Percentiles rank a stretch among this genome's conserved stretches.
These are phyloP conservation scores for Aspergillus bridgeri DNA, from an alignment of 495 filamentous ascomycete species.

Conservation along the genomic window DNA sequence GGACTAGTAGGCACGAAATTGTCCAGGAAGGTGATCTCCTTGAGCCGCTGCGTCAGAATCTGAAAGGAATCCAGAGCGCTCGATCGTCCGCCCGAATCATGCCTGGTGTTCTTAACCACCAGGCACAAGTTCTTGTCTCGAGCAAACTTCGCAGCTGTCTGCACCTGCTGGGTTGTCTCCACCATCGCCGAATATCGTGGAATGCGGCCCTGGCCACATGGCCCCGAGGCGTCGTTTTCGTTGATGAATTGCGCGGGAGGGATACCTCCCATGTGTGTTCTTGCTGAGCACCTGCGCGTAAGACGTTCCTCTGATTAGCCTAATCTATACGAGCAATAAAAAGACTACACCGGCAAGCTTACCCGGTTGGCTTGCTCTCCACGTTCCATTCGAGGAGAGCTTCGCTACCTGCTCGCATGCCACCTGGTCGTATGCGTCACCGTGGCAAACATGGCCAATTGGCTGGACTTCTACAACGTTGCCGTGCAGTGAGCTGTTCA, in stretches of 20 bases:
- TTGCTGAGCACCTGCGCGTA: conserved; percentile 2
- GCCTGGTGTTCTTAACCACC: conserved; percentile 57
- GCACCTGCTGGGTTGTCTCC: conserved; percentile 21
- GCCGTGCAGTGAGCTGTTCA: conserved; percentile 10
- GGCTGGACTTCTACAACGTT: conserved; percentile 8
- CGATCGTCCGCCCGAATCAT: conserved; percentile 52
- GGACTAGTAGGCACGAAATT: conserved; percentile 30
- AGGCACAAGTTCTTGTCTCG: conserved; percentile 48
- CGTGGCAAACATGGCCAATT: conserved; percentile 9
- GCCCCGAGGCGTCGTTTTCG: not conserved
- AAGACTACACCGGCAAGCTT: not conserved
- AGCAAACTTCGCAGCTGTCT: conserved; percentile 45
- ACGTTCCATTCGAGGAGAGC: not conserved
- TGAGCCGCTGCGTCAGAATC: conserved; percentile 2
- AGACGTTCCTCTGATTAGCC: too few species aligned
- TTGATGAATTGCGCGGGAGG: not conserved
- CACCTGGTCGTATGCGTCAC: not conserved
- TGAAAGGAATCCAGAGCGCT: conserved; percentile 48
- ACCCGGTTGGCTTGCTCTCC: conserved; percentile 6
- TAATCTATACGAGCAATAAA: too few species aligned
- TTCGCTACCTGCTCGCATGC: not conserved
- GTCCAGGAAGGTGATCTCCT: conserved; percentile 42
- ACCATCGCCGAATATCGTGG: conserved; percentile 13
- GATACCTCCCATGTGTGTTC: conserved; percentile 7
- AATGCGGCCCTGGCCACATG: conserved; percentile 17